Base-by-base conservation (phyloP, 106 monocot species). In the Phalaenopsis aphrodite region DNA sequence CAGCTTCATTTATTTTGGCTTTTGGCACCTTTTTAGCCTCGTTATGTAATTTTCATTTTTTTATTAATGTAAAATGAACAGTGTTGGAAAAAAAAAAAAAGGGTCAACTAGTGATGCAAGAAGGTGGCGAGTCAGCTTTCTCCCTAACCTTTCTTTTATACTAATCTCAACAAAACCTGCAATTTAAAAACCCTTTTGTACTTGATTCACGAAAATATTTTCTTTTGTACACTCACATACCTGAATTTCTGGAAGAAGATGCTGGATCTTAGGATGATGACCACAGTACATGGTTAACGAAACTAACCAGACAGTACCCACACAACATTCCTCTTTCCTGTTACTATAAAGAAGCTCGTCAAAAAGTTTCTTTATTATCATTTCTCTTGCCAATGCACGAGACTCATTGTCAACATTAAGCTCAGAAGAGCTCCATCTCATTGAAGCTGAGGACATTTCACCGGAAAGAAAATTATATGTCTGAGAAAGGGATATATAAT, bases 201-300 rank as follows among this genome's bases (percentile, higher is more conserved):
- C 21, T 69, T 38, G 37, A 69, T 37, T 38, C 38, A 37, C 38
- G 30, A 69, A 9, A 39, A 69, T 5, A 37, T 21, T 39, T 42
- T 74, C 45, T 36, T 3, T 6, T 42, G 8, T 41, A 41, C 21
- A 72, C 3, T 46, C 52, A 56, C 46, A 42, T 42, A 93, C 99
- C 99, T 99, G 99, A 56, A 99, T 93, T 69, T 94, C 92, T 23
- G 99, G 99, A 85, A 99, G 99, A 79, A 99, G 90, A 81, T 93
- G 84, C 80, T 95, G 99, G 55, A 95, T 89, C 85, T 88, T 99
- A 42, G 82, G 84, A 79, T 99, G 94, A 85, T 75, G 82, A 17
- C 99, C 99, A 80, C 99, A 99, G 81, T 91, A 99, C 99, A 99
- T 91, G 16, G 85, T 83, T 45, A 99, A 82, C 67, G 99, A 99